Evolutionary conservation across 192 early-diverging fungal species (phyloP).

Genomic region (Entomortierella parvispora): DNA sequence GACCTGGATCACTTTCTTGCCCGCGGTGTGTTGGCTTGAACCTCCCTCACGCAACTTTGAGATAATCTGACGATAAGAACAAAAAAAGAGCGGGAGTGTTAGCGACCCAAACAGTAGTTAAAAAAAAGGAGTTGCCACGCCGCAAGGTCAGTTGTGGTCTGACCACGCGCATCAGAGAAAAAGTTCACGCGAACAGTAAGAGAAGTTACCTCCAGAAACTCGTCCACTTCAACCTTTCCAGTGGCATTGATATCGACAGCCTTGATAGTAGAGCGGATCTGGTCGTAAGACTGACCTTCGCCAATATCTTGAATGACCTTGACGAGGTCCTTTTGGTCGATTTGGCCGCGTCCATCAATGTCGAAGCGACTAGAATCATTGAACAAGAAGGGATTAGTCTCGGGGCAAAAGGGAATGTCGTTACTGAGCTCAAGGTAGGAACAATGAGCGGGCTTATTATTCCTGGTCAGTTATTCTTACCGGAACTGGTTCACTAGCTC

Average conservation of each 20-base stretch:
- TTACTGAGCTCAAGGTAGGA: too few relatives aligned
- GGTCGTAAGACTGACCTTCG: slow-evolving; percentile 76
- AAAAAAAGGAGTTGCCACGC: neutral
- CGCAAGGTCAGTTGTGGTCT: neutral
- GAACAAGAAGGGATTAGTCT: neutral
- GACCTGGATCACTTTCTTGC: slow-evolving; percentile 88
- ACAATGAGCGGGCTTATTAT: neutral
- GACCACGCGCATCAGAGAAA: neutral
- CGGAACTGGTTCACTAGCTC: slow-evolving; percentile 60
- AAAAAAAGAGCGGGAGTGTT: slow-evolving; percentile 6
- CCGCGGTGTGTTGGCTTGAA: slow-evolving; percentile 58
- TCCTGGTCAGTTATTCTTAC: slow-evolving; percentile 26
- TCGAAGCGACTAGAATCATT: slow-evolving; percentile 51
- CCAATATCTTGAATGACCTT: slow-evolving; percentile 72
- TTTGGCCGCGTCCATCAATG: slow-evolving; percentile 73
- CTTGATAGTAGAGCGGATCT: slow-evolving; percentile 75
- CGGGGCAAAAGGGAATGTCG: neutral
- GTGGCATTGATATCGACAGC: slow-evolving; percentile 73
- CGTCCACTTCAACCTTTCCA: slow-evolving; percentile 79
- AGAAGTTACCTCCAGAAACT: slow-evolving; percentile 77
- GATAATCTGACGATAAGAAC: slow-evolving; percentile 50
- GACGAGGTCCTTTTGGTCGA: slow-evolving; percentile 75
- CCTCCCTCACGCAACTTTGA: slow-evolving; percentile 62
- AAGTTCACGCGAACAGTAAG: neutral
- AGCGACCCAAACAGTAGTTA: neutral